These are phyloP conservation scores for Immersiella caudata DNA, from an alignment of 495 filamentous ascomycete species.

Conservation along the genomic window DNA sequence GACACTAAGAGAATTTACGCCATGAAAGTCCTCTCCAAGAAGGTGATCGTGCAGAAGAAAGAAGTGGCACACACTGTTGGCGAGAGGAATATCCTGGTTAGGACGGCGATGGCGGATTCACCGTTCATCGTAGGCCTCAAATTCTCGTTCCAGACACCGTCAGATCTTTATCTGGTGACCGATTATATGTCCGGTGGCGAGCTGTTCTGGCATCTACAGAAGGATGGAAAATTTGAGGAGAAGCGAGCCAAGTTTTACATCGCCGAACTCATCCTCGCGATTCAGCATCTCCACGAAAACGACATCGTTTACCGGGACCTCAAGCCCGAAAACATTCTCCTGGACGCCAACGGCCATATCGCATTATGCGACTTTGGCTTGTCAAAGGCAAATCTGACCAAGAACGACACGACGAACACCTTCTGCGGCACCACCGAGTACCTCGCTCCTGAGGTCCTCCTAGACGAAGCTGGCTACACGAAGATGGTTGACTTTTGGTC, in stretches of 20 bases:
- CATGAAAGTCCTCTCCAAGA: conserved; percentile 99
- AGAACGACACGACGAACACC: conserved; percentile 97
- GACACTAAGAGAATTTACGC: conserved; percentile 95
- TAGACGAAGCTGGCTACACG: conserved; percentile 97
- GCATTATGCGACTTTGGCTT: conserved; percentile 96
- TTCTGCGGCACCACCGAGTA: conserved; percentile 99
- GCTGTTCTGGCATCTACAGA: conserved; percentile 98
- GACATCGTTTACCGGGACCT: conserved; percentile 98
- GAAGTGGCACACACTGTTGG: conserved; percentile 96
- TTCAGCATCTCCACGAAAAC: conserved; percentile 93
- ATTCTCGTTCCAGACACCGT: conserved; percentile 97
- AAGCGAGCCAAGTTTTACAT: conserved; percentile 98
- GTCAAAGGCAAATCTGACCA: conserved; percentile 94
- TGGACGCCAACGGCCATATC: conserved; percentile 89
- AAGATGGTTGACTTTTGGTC: conserved; percentile 99
- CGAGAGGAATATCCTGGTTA: conserved; percentile 94
- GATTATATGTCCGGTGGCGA: conserved; percentile 99
- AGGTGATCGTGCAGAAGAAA: conserved; percentile 99
- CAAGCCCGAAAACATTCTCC: conserved; percentile 96
- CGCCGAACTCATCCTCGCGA: conserved; percentile 91
- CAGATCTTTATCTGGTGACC: conserved; percentile 96
- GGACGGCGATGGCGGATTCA: conserved; percentile 92
- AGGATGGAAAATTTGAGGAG: conserved; percentile 94
- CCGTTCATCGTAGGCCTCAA: conserved; percentile 98
- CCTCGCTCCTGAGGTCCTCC: conserved; percentile 88